Conservation (phyloP, 345 rosid genomes). For the Combretum micranthum region DNA sequence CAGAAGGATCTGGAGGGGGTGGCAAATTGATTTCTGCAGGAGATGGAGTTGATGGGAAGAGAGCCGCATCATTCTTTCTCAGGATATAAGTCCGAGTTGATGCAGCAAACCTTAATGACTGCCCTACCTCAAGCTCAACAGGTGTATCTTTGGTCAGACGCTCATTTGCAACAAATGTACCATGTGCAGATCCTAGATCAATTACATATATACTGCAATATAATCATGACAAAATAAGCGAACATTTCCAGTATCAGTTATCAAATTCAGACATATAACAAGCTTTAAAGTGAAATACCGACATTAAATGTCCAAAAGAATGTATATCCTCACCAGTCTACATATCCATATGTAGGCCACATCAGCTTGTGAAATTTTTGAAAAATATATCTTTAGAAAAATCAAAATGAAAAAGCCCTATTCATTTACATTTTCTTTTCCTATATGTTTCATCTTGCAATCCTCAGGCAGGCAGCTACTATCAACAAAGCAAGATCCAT, state of each 20-base stretch:
- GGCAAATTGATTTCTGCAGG: conserved; percentile 63
- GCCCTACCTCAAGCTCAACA: conserved; percentile 68
- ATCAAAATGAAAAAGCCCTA: too few relatives aligned
- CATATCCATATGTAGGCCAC: too few relatives aligned
- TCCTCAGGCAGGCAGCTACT: too few relatives aligned
- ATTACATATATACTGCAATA: conserved; percentile 59
- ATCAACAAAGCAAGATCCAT: too few relatives aligned
- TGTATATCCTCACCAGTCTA: too few relatives aligned
- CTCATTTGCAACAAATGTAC: conserved; percentile 91
- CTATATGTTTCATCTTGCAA: too few relatives aligned
- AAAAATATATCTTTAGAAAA: too few relatives aligned
- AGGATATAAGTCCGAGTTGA: conserved; percentile 78
- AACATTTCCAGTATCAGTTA: not conserved
- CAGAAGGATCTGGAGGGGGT: conserved; percentile 70
- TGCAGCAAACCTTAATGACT: conserved; percentile 86
- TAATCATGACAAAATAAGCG: not conserved
- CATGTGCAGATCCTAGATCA: conserved; percentile 77
- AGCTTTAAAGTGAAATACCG: too few relatives aligned
- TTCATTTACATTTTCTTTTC: too few relatives aligned
- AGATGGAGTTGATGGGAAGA: conserved; percentile 53
- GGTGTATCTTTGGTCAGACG: conserved; percentile 64
- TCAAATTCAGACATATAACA: not conserved
- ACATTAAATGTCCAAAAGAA: too few relatives aligned
- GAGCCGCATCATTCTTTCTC: conserved; percentile 79
- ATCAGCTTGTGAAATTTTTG: too few relatives aligned